phyloP scores from a whole-genome alignment of 2,329 filamentous ascomycete species.

The Neofusicoccum sp. region DNA sequence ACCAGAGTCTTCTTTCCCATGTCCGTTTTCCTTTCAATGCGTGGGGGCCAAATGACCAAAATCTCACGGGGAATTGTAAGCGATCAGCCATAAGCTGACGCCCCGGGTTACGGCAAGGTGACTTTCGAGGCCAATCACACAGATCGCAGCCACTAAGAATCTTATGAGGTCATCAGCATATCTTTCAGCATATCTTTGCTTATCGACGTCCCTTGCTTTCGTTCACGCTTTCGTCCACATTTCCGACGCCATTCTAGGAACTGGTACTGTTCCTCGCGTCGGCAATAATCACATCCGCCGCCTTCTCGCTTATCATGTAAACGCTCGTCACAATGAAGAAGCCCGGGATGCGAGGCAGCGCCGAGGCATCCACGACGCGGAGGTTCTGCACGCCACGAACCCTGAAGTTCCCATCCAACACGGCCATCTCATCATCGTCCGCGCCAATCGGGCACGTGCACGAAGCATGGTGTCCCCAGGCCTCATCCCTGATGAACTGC shows the following conservation, averaged over 20 bases:
- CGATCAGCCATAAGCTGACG: conserved; percentile 8
- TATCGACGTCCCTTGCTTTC: too few relatives aligned
- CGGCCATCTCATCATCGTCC: conserved; percentile 53
- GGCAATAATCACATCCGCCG: conserved; percentile 47
- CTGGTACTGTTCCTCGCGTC: background rate
- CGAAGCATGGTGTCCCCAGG: conserved; percentile 54
- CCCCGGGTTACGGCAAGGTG: too few relatives aligned
- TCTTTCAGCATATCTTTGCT: too few relatives aligned
- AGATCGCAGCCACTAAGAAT: too few relatives aligned
- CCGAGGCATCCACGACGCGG: conserved; percentile 61
- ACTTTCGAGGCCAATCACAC: too few relatives aligned
- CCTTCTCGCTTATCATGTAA: conserved; percentile 61
- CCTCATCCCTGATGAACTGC: conserved; percentile 29
- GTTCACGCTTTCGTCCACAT: too few relatives aligned
- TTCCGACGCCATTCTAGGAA: too few relatives aligned
- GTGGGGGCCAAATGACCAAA: background rate
- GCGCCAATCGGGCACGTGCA: conserved; percentile 57
- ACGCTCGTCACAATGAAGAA: conserved; percentile 52
- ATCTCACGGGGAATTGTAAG: background rate
- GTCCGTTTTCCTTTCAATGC: background rate
- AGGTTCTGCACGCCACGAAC: conserved; percentile 56
- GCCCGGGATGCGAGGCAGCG: conserved; percentile 57
- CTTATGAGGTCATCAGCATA: too few relatives aligned
- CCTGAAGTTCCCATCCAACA: conserved; percentile 56
- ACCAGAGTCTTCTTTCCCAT: background rate